Conservation (phyloP, 306 rosid genomes). For the Sindora glabra region DNA sequence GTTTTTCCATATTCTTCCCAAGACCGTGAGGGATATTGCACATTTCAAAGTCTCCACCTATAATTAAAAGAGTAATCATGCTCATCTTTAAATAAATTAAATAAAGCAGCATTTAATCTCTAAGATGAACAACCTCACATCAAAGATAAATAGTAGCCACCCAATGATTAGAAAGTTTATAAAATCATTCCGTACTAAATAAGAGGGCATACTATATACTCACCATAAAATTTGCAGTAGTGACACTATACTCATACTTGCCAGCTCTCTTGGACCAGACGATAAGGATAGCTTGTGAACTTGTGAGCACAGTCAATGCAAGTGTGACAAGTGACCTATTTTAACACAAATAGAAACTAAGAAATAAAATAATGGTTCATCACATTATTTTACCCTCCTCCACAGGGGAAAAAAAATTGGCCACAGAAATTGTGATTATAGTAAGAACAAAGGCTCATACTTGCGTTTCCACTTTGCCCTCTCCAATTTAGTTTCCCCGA, state of each 20-base stretch:
- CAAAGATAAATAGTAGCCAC: conserved; percentile 5
- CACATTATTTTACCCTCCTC: background rate
- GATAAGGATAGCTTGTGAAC: conserved; percentile 89
- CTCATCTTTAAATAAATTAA: background rate
- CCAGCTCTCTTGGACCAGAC: conserved; percentile 98
- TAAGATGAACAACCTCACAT: background rate
- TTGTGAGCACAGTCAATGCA: conserved; percentile 79
- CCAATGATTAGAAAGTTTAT: background rate
- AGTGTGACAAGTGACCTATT: conserved; percentile 71
- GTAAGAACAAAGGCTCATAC: conserved; percentile 14
- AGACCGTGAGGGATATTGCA: conserved; percentile 63
- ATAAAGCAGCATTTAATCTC: background rate
- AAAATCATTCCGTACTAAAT: background rate
- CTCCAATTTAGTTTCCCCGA: conserved; percentile 29
- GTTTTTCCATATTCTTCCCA: conserved; percentile 56
- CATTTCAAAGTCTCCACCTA: conserved; percentile 93
- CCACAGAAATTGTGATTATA: background rate
- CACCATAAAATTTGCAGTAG: conserved; percentile 89
- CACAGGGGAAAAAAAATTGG: background rate
- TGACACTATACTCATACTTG: conserved; percentile 90
- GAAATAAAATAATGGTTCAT: background rate
- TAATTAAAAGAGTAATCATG: conserved; percentile 11
- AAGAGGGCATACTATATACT: conserved; percentile 9
- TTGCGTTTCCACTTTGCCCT: conserved; percentile 51
- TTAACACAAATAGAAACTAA: background rate